Evolutionary conservation across 805 yeast species (phyloP).

Genomic region (Kuraishia piskuri): DNA sequence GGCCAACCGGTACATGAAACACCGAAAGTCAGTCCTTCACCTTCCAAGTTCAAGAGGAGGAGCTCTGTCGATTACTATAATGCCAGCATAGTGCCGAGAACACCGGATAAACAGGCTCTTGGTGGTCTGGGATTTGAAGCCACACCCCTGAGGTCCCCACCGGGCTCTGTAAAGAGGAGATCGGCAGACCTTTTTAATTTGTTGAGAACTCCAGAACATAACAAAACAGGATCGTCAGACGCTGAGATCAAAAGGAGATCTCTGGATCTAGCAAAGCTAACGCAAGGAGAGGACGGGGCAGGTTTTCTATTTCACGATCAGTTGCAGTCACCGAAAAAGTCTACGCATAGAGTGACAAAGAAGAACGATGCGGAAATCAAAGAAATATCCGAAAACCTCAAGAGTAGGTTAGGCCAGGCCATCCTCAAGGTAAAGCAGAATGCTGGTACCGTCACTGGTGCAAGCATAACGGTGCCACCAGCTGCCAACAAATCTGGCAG

Average conservation of each 20-base stretch:
- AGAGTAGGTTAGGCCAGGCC: conserved; percentile 27
- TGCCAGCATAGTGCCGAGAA: conserved; percentile 12
- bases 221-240: conserved; percentile 7
- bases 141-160: conserved; percentile 25
- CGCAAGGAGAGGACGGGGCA: conserved; percentile 15
- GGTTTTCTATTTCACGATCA: conserved; percentile 19
- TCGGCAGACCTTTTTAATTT: conserved; percentile 26
- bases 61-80: not conserved
- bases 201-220: conserved; percentile 23
- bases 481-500: not conserved
- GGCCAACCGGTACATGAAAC: not conserved
- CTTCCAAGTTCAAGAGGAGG: not conserved
- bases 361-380: conserved; percentile 24
- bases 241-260: conserved; percentile 21
- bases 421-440: conserved; percentile 24
- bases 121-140: conserved; percentile 13
- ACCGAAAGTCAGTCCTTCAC: not conserved
- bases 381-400: conserved; percentile 26
- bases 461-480: not conserved
- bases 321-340: conserved; percentile 15
- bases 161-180: conserved; percentile 21
- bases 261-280: conserved; percentile 20
- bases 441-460: not conserved
- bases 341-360: conserved; percentile 18
- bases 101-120: conserved; percentile 19